These are phyloP conservation scores for Neurospora tetraspora DNA, from an alignment of 495 filamentous ascomycete genomes.

Conservation along the genomic window DNA sequence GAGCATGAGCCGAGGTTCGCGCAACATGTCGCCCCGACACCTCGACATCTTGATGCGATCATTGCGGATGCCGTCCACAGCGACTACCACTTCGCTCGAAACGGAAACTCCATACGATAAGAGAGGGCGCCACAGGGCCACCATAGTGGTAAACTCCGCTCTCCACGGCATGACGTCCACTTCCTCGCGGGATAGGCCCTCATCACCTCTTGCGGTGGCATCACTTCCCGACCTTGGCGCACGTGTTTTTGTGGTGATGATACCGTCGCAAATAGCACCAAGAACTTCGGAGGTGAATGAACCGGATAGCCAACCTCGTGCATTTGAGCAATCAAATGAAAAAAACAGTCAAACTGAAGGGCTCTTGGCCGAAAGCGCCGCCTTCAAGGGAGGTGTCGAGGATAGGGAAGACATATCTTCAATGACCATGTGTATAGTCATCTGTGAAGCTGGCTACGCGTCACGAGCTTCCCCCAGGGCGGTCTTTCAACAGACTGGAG, in stretches of 20 bases:
- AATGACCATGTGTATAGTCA: slow-evolving; percentile 25
- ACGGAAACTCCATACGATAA: slow-evolving; percentile 20
- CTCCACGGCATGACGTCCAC: slow-evolving; percentile 18
- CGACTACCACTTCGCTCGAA: slow-evolving; percentile 6
- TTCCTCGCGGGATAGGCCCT: slow-evolving; percentile 4
- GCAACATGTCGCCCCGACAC: neutral
- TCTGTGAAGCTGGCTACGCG: slow-evolving; percentile 15
- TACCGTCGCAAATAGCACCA: slow-evolving; percentile 13
- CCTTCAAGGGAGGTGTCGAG: neutral
- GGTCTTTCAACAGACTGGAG: neutral
- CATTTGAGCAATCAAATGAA: slow-evolving; percentile 21
- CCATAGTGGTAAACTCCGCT: slow-evolving; percentile 22
- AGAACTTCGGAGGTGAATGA: slow-evolving; percentile 25
- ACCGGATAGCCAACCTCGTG: slow-evolving; percentile 23
- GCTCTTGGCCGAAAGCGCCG: slow-evolving; percentile 8
- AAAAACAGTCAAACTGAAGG: slow-evolving; percentile 23
- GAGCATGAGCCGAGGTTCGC: slow-evolving; percentile 17
- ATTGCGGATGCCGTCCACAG: slow-evolving; percentile 16
- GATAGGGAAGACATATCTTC: slow-evolving; percentile 24
- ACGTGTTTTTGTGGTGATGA: slow-evolving; percentile 19
- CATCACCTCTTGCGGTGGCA: slow-evolving; percentile 7
- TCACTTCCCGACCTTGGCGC: slow-evolving; percentile 11
- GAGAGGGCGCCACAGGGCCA: slow-evolving; percentile 19
- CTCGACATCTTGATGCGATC: slow-evolving; percentile 12
- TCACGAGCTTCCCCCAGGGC: slow-evolving; percentile 7